Conservation (phyloP, 495 filamentous ascomycete genomes). For the Penicillium verhagenii region DNA sequence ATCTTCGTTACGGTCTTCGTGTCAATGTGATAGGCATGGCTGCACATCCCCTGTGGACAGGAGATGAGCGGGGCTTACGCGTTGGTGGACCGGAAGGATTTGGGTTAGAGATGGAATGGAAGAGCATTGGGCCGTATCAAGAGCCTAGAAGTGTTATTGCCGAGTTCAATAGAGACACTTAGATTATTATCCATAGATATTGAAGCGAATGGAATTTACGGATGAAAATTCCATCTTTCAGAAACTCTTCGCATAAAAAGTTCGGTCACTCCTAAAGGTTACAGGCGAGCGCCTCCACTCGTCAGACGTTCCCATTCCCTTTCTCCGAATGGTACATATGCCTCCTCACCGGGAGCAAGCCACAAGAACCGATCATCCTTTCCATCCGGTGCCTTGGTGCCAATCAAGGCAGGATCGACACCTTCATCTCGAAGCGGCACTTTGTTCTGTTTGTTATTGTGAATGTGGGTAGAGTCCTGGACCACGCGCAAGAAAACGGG, state of each 20-base stretch:
- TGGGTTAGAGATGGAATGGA: conserved; percentile 25
- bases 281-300: conserved; percentile 51
- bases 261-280: conserved; percentile 10
- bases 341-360: conserved; percentile 50
- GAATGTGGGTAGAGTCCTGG: conserved; percentile 57
- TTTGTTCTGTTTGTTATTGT: conserved; percentile 88
- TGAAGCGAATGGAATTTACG: no score
- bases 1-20: conserved; percentile 35
- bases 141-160: conserved; percentile 23
- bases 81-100: conserved; percentile 36
- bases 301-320: conserved; percentile 58
- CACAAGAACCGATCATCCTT: conserved; percentile 54
- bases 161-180: conserved; percentile 15
- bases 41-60: conserved; percentile 38
- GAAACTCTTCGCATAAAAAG: no score
- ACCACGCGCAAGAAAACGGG: conserved; percentile 72
- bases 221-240: no score
- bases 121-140: conserved; percentile 22
- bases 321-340: conserved; percentile 57
- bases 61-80: conserved; percentile 24
- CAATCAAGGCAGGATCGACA: conserved; percentile 54
- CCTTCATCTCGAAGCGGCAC: conserved; percentile 69
- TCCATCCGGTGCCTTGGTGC: conserved; percentile 48
- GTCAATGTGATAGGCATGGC: conserved; percentile 38
- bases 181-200: not conserved